Evolutionary conservation across 192 early-diverging fungal genomes (phyloP).

Genomic region (Dispira simplex): DNA sequence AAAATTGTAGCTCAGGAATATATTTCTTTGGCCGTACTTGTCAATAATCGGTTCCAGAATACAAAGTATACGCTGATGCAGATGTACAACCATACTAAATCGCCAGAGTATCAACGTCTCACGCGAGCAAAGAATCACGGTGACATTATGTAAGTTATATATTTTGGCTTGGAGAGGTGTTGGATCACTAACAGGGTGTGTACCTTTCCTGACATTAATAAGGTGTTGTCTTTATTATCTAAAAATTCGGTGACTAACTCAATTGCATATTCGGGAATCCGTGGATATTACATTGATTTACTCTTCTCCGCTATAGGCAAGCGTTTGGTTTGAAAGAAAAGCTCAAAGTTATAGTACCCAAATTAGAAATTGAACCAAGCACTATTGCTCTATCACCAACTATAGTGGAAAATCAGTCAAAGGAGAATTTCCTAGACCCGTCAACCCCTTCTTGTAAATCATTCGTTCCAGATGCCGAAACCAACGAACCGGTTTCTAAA

Average conservation of each 20-base stretch:
- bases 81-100: constrained; percentile 59
- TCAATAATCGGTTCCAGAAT: constrained; percentile 64
- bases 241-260: not conserved
- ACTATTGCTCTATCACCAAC: too few species aligned
- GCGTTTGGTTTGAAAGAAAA: not conserved
- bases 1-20: constrained; percentile 48
- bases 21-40: constrained; percentile 42
- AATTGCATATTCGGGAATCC: not conserved
- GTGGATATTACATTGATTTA: not conserved
- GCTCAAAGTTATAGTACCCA: not conserved
- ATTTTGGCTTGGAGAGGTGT: not conserved
- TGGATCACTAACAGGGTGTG: not conserved
- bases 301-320: not conserved
- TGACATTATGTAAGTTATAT: constrained; percentile 17
- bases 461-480: too few species aligned
- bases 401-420: too few species aligned
- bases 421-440: too few species aligned
- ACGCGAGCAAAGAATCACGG: constrained; percentile 31
- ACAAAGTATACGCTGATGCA: constrained; percentile 84
- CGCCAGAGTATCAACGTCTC: constrained; percentile 25
- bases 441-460: too few species aligned
- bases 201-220: not conserved
- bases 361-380: not conserved
- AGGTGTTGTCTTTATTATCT: not conserved
- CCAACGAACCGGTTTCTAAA: too few species aligned